These are phyloP conservation scores for Candida vartiovaarae DNA, from an alignment of 805 yeast species.

Conservation along the genomic window DNA sequence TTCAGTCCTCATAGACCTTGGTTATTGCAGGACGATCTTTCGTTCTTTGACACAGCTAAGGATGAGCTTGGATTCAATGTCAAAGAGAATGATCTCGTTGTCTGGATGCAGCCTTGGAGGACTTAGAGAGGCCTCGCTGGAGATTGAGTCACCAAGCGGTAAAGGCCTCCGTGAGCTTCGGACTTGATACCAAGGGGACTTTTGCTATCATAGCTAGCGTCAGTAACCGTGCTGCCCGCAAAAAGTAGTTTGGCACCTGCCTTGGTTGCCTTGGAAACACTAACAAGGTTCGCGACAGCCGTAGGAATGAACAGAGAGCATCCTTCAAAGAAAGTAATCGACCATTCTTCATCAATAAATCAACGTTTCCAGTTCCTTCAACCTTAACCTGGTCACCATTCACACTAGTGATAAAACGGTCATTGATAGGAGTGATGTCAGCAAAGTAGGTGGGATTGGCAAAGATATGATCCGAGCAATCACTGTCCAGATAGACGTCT, in stretches of 20 bases:
- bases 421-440: background rate
- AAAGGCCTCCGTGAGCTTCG: background rate
- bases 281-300: background rate
- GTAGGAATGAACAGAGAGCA: background rate
- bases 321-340: background rate
- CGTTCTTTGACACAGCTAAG: constrained; percentile 69
- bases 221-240: background rate
- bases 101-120: constrained; percentile 40
- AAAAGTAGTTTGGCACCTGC: background rate
- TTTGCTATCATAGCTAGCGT: background rate
- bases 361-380: background rate
- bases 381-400: background rate
- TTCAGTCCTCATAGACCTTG: constrained; percentile 92
- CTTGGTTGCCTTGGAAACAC: background rate
- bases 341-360: background rate
- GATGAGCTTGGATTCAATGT: constrained; percentile 53
- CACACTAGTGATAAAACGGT: background rate
- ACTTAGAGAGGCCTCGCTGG: background rate
- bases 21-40: constrained; percentile 62
- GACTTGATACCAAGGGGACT: background rate
- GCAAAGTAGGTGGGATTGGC: background rate
- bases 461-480: background rate
- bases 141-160: background rate
- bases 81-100: constrained; percentile 66
- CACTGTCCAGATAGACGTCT: background rate